Base-by-base conservation (phyloP, 805 yeast species). In the Nakazawaea pomicola region DNA sequence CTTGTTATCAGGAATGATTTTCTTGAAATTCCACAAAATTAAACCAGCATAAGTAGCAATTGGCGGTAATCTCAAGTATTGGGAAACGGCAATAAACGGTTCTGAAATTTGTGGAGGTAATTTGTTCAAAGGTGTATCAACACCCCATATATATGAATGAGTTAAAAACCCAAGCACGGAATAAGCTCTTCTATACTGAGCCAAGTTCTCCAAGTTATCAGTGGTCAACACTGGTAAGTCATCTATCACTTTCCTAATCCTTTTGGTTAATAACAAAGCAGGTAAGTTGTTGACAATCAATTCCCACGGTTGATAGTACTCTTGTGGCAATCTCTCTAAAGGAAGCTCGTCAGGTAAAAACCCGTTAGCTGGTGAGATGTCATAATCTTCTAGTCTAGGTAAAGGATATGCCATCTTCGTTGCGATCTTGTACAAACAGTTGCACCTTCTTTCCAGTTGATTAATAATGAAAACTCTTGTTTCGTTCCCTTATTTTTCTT, bases 81-180 rank as follows among this genome's bases (percentile, higher is more conserved):
- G 74, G 6, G 84, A 64, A 0, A 78, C 75, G 34, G 61, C 62
- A 2, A 84, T 48, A 64, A 87, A 72, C 0, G 98, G 97, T 38
- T 66, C 61, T 1, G 96, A 82, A 17, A 90, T 53, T 46, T 75
- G 77, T 36, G 56, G 62, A 0, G 97, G 96, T 12, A 91, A 59
- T 31, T 60, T 65, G 46, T 83, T 80, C 10, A 63, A 59, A 14
- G 95, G 83, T 35, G 60, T 57, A 41, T 76, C 78, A 16, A 76
- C 76, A 1, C 87, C 83, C 98, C 98, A 90, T 18, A 90, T 80
- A 56, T 90, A 90, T 1, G 93, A 95, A 59, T 90, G 96, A 2
- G 88, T 74, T 33, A 91, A 59, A 53, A 89, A 90, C 10, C 91
- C 81, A 21, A 90, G 67, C 2, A 88, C 65, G 14, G 84, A 78